Conservation (phyloP, 495 filamentous ascomycete genomes). For the Penicillium paradoxum region DNA sequence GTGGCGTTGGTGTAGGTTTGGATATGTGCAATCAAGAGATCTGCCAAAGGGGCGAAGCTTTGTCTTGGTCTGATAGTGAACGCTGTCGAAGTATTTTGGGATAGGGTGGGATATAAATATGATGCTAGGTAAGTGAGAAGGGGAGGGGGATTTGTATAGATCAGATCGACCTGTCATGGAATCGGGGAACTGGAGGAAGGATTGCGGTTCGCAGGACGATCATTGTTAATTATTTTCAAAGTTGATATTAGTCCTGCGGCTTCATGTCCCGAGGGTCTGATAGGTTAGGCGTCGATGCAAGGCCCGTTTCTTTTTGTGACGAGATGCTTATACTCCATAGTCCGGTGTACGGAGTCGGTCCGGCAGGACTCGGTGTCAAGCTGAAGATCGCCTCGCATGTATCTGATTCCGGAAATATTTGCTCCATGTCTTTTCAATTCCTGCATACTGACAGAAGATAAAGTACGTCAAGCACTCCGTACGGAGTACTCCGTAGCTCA, state of each 20-base stretch:
- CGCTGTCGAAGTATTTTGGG: no score
- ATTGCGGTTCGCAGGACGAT: background rate
- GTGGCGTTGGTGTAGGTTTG: background rate
- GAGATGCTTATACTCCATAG: background rate
- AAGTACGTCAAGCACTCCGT: no score
- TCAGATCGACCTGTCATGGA: background rate
- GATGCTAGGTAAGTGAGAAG: background rate
- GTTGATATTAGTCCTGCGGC: background rate
- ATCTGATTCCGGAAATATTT: background rate
- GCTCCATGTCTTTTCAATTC: background rate
- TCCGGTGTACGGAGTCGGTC: background rate
- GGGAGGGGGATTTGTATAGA: background rate
- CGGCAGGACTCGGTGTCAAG: background rate
- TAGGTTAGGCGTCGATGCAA: background rate
- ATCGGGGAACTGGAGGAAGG: background rate
- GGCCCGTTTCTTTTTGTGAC: background rate
- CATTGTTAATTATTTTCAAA: background rate
- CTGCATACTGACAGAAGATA: background rate
- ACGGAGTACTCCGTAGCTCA: no score
- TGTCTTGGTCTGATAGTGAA: no score
- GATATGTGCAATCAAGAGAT: background rate
- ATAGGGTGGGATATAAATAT: background rate
- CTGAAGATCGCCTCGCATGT: background rate
- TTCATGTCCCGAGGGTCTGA: background rate
- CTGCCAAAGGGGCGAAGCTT: background rate